phyloP scores from a whole-genome alignment of 2,329 filamentous ascomycete species.

The Xylaria sp. region DNA sequence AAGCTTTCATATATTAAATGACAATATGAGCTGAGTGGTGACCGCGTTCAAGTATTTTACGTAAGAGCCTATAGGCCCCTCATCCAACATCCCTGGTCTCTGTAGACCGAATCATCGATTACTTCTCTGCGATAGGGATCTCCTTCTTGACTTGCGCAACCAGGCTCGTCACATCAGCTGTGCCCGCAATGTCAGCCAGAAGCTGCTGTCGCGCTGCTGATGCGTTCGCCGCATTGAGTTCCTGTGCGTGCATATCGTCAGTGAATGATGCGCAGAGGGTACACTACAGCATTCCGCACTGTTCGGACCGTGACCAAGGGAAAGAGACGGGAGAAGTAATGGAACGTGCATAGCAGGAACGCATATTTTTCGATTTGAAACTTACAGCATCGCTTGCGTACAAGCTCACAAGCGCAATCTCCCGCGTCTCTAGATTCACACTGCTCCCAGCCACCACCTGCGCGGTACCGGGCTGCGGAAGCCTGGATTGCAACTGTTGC shows the following conservation, averaged over 20 bases:
- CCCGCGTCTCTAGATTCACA: slow-evolving; percentile 17
- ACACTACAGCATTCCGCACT: background rate
- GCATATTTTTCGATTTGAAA: background rate
- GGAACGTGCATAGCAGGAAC: background rate
- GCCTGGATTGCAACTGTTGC: slow-evolving; percentile 10
- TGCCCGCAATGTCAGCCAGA: slow-evolving; percentile 11
- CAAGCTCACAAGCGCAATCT: slow-evolving; percentile 26
- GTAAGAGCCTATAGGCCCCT: background rate
- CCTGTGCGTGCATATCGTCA: slow-evolving; percentile 19
- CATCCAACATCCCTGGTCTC: background rate
- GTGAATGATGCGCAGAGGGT: background rate
- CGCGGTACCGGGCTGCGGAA: slow-evolving; percentile 10
- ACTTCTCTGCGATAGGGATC: background rate
- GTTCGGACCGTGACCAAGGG: no score
- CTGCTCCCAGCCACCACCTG: slow-evolving; percentile 15
- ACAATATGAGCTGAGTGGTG: slow-evolving; percentile 9
- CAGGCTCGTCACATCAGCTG: slow-evolving; percentile 20
- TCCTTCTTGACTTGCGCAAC: slow-evolving; percentile 25
- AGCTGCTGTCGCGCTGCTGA: slow-evolving; percentile 22
- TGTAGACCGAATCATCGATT: background rate
- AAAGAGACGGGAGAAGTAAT: background rate
- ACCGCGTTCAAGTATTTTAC: background rate
- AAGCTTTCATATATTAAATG: background rate
- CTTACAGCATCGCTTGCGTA: slow-evolving; percentile 33
- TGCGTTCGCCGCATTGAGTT: slow-evolving; percentile 17